Base-by-base conservation (phyloP, 2,329 filamentous ascomycete genomes). In the Podosphaera leucotricha region DNA sequence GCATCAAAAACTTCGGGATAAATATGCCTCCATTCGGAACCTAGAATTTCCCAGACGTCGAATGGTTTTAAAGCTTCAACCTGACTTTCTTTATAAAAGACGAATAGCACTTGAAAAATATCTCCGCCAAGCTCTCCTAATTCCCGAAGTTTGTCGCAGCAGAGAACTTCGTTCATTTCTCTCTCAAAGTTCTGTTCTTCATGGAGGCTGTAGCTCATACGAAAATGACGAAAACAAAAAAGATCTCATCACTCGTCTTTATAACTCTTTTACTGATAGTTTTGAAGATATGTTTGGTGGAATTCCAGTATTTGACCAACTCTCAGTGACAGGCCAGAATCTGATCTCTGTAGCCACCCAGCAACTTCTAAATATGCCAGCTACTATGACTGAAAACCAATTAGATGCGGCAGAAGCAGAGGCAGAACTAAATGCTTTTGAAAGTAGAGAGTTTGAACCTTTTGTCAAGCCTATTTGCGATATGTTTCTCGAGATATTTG, bases 381-480 rank as follows among this genome's bases (percentile, higher is more conserved):
- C 71, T n/a, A 61, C 63, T 26, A 62, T 62, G 10, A 65, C 61
- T 46, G 70, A 72, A 48, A 71, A 71, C 41, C 60, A 59, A 5
- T 53, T 64, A 46, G 63, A 62, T 6, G 66, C 72, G 2, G 72
- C 76, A 2, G 90, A 95, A 63, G 90, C 86, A 0, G 86, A 95
- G 61, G 87, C 87, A 0, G 90, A 95, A 60, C 66, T 98, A 41
- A 82, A 86, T 46, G 87, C 87, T 0, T 95, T 92, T 55, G 87
- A 95, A 61, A 78, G 82, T 57, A 78, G 77, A 54, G 84, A 93
- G 53, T 67, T 85, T 2, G 85, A 92, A 57, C 90, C 90, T 1
- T 95, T 98, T 55, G 90, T 98, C 54, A 98, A 94, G 59, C 92
- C 90, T 3, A 94, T 98, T 48, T 94, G 86, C 61, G 90, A 98